phyloP scores from a whole-genome alignment of 2,329 filamentous ascomycete genomes.

The Paracamarosporium sp. region DNA sequence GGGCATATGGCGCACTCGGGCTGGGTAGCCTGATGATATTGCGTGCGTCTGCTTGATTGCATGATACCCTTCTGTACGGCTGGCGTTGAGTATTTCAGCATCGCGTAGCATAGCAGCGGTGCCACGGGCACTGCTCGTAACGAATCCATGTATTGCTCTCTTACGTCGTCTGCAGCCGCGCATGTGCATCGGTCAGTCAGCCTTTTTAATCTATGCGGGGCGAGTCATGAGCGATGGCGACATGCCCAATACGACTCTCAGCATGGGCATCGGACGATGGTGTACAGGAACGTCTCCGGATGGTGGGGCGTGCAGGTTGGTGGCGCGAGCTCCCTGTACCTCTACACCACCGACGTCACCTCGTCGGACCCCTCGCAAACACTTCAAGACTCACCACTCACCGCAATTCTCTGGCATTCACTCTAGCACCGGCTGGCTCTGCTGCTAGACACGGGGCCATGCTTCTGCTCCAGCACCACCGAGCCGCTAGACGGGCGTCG shows the following conservation, averaged over 20 bases:
- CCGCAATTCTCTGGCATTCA: background rate
- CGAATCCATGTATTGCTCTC: background rate
- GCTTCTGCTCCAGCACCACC: background rate
- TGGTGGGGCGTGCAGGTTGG: slow-evolving; percentile 10
- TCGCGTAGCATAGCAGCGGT: background rate
- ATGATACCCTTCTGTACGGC: slow-evolving; percentile 16
- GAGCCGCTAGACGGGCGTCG: background rate
- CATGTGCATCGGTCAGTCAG: background rate
- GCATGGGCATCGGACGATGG: slow-evolving; percentile 8
- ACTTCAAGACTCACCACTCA: background rate
- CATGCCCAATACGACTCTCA: background rate
- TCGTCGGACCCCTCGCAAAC: background rate
- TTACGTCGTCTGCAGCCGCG: background rate
- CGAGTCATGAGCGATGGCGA: slow-evolving; percentile 7
- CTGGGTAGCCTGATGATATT: slow-evolving; percentile 13
- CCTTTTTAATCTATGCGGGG: background rate
- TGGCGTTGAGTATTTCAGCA: slow-evolving; percentile 6
- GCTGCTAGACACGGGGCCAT: background rate
- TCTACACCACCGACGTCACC: slow-evolving; percentile 9
- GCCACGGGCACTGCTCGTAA: background rate
- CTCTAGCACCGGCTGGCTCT: background rate
- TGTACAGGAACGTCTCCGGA: slow-evolving; percentile 1
- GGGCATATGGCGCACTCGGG: background rate
- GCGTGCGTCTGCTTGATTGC: slow-evolving; percentile 14
- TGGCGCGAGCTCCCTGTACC: slow-evolving; percentile 19